phyloP scores from a whole-genome alignment of 495 filamentous ascomycete genomes.

The Clohesyomyces aquaticus region DNA sequence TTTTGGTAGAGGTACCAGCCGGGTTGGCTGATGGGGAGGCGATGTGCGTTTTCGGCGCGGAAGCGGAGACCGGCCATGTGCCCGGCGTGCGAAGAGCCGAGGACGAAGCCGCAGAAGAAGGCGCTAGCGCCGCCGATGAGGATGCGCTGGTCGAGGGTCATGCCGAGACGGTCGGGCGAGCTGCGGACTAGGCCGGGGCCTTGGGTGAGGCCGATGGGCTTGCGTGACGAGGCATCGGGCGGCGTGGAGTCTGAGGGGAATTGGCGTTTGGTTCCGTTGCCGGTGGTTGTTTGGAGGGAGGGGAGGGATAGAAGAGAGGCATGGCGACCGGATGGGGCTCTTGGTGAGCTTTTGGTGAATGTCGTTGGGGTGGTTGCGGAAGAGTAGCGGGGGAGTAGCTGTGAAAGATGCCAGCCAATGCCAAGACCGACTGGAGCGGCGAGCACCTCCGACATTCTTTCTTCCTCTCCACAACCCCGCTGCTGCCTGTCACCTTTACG shows the following conservation, averaged over 20 bases:
- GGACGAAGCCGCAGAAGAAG: constrained; percentile 64
- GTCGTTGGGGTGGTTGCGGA: not conserved
- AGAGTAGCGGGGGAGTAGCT: too few relatives aligned
- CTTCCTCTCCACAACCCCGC: not conserved
- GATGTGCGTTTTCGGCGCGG: constrained; percentile 92
- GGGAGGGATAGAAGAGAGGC: not conserved
- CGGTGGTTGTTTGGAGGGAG: not conserved
- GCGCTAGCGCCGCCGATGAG: constrained; percentile 61
- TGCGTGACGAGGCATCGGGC: not conserved
- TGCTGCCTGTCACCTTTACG: not conserved
- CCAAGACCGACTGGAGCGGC: not conserved
- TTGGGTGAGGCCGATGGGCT: constrained; percentile 24
- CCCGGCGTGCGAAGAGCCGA: constrained; percentile 75
- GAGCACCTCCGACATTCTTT: not conserved
- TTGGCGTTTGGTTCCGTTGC: not conserved
- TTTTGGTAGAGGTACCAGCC: constrained; percentile 99
- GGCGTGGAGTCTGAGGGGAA: not conserved
- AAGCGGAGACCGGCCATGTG: constrained; percentile 76
- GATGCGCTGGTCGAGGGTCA: constrained; percentile 67
- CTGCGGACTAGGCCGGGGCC: not conserved
- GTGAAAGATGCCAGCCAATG: too few relatives aligned
- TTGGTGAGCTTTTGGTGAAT: not conserved
- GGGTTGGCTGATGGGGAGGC: constrained; percentile 74
- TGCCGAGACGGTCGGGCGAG: constrained; percentile 60
- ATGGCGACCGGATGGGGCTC: not conserved